phyloP scores from a whole-genome alignment of 371 early-diverging fungal species.

The Fennellomyces sp. region DNA sequence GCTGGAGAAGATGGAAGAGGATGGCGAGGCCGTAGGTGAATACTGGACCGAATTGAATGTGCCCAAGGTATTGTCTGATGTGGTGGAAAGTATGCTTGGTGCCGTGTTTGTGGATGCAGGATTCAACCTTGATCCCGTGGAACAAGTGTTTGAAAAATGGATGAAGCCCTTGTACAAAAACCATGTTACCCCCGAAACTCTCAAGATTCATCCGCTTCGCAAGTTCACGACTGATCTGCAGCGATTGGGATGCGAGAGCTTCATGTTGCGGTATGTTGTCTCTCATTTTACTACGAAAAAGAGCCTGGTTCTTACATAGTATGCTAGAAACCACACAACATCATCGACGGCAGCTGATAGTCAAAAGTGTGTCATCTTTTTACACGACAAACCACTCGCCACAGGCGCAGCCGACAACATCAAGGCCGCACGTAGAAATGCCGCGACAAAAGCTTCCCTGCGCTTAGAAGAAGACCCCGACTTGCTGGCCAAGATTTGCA shows the following conservation, averaged over 20 bases:
- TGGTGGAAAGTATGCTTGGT: slow-evolving; percentile 88
- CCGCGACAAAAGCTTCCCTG: slow-evolving; percentile 40
- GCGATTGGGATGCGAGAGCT: slow-evolving; percentile 46
- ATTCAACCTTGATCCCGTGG: slow-evolving; percentile 59
- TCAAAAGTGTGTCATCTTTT: slow-evolving; percentile 53
- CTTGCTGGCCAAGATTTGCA: slow-evolving; percentile 33
- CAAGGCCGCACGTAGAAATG: slow-evolving; percentile 53
- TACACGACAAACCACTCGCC: slow-evolving; percentile 48
- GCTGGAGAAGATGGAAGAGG: slow-evolving; percentile 44
- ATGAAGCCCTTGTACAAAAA: slow-evolving; percentile 54
- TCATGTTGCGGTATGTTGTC: slow-evolving; percentile 44
- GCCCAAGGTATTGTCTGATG: slow-evolving; percentile 89
- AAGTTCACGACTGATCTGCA: slow-evolving; percentile 47
- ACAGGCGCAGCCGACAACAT: slow-evolving; percentile 48
- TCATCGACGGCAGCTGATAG: slow-evolving; percentile 26
- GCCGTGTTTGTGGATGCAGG: slow-evolving; percentile 88
- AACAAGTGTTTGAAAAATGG: slow-evolving; percentile 54
- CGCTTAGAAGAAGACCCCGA: slow-evolving; percentile 43
- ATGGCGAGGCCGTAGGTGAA: slow-evolving; percentile 51
- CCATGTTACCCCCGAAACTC: slow-evolving; percentile 55
- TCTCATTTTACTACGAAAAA: slow-evolving; percentile 4
- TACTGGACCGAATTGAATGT: slow-evolving; percentile 73
- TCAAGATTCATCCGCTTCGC: slow-evolving; percentile 58
- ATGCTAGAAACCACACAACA: slow-evolving; percentile 47
- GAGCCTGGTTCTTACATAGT: no score